phyloP scores from a whole-genome alignment of 106 monocot genomes.

The Allium sativum region DNA sequence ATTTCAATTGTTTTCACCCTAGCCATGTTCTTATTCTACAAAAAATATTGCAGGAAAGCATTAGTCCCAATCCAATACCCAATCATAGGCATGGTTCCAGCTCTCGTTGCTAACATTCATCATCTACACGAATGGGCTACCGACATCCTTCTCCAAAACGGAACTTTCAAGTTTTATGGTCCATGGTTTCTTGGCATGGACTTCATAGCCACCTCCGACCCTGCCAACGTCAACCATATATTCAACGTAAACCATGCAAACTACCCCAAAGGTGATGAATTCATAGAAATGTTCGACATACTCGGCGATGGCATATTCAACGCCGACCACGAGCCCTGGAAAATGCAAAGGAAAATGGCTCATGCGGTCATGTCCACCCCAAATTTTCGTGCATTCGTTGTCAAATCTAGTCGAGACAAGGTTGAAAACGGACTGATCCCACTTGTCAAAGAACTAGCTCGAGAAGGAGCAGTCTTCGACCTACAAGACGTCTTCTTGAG shows the following conservation, averaged over 20 bases:
- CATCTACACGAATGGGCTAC: slow-evolving; percentile 13
- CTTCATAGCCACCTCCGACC: slow-evolving; percentile 23
- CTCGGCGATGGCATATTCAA: slow-evolving; percentile 46
- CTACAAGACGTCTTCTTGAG: slow-evolving; percentile 44
- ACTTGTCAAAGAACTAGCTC: slow-evolving; percentile 9
- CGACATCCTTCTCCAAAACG: neutral
- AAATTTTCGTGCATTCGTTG: slow-evolving; percentile 22
- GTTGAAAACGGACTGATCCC: slow-evolving; percentile 28
- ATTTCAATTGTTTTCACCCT: no score
- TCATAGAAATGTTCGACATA: slow-evolving; percentile 33
- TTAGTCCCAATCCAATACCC: no score
- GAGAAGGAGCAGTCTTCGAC: slow-evolving; percentile 8
- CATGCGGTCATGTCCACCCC: slow-evolving; percentile 16
- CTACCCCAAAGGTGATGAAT: slow-evolving; percentile 45
- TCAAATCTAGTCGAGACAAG: slow-evolving; percentile 16
- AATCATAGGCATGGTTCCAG: no score
- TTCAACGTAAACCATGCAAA: slow-evolving; percentile 32
- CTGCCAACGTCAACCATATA: slow-evolving; percentile 35
- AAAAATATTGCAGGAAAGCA: no score
- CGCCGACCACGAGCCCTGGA: slow-evolving; percentile 38
- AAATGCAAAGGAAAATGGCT: slow-evolving; percentile 18
- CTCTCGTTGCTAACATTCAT: slow-evolving; percentile 1
- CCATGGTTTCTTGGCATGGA: slow-evolving; percentile 1
- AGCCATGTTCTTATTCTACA: no score
- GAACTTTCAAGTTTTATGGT: slow-evolving; percentile 8